Evolutionary conservation across 805 yeast species (phyloP).

Genomic region (Clavispora carvajalis): DNA sequence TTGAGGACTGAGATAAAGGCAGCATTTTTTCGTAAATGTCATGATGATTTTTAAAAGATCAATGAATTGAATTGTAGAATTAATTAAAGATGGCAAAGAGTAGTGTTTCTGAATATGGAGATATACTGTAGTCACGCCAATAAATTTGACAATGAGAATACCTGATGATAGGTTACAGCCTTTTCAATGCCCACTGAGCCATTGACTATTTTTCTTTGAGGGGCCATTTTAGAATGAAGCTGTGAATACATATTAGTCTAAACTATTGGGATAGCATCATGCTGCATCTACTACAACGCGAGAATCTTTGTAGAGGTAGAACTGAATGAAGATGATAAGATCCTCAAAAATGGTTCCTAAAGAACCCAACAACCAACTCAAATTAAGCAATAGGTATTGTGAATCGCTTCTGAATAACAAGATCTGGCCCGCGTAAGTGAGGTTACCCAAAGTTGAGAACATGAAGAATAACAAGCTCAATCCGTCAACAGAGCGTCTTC

Average conservation of each 20-base stretch:
- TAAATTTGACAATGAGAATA: background rate
- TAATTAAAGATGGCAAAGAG: no score
- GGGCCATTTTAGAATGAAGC: background rate
- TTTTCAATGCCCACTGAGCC: slow-evolving; percentile 9
- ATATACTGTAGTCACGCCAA: background rate
- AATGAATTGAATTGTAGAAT: no score
- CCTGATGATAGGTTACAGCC: slow-evolving; percentile 10
- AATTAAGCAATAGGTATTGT: slow-evolving; percentile 54
- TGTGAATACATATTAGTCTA: background rate
- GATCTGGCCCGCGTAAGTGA: slow-evolving; percentile 72
- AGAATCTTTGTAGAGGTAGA: slow-evolving; percentile 50
- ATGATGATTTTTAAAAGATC: slow-evolving; percentile 4
- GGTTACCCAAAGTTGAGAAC: slow-evolving; percentile 68
- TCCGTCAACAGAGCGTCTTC: slow-evolving; percentile 76
- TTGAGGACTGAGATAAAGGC: no score
- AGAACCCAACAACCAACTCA: slow-evolving; percentile 77
- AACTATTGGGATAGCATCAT: background rate
- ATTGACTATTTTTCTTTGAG: slow-evolving; percentile 8
- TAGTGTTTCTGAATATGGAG: no score
- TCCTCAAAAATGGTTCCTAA: slow-evolving; percentile 75
- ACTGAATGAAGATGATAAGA: slow-evolving; percentile 58
- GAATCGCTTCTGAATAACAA: slow-evolving; percentile 58
- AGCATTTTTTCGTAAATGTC: no score
- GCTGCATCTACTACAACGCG: slow-evolving; percentile 8
- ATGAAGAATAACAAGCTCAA: slow-evolving; percentile 77